Base-by-base conservation (phyloP, 1,284 basidiomycete species). In the Somion occarium region DNA sequence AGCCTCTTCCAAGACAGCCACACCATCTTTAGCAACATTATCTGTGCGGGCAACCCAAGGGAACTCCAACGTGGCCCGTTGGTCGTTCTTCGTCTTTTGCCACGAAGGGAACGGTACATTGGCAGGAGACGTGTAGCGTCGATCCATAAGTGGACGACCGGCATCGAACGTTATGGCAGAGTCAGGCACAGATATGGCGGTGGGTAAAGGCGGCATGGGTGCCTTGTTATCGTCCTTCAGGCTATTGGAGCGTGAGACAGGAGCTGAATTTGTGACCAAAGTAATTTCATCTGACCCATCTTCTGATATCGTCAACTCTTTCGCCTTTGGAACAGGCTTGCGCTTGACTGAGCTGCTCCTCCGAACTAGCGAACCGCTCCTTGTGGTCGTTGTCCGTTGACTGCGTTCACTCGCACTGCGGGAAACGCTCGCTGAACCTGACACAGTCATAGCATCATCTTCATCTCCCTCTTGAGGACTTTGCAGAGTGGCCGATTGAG, bases 271-370 rank as follows among this genome's bases (percentile, higher is more conserved):
- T 5, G 22, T 22, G 22, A 23, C 23, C 18, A 43, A 23, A 9
- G 42, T 22, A 4, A 22, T 22, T 43, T 43, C 42, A 22, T 43
- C 42, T 43, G 42, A 34, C 30, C 30, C 42, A 23, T 43, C 42
- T 43, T 11, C 19, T 9, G 20, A 43, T 24, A 23, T 43, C 19
- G 7, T 34, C 30, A 34, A 7, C 7, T 7, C 30, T 15, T 15
- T 34, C 15, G 30, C 30, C 20, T 24, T 43, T 7, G 55, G 57
- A 22, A 59, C 58, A n/a, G 58, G 58, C 49, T 57, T 59, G 45
- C 58, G 53, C 45, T 49, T 54, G 13, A 51, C 45, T 3, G 58
- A 59, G 45, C 56, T 56, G 23, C 49, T 50, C 13, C 56, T 52
- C n/a, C 58, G 46, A 7, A 59, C 52, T n/a, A 57, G 46, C 3